phyloP scores from a whole-genome alignment of 2,329 filamentous ascomycete species.

The Thermochaetoides dissita region DNA sequence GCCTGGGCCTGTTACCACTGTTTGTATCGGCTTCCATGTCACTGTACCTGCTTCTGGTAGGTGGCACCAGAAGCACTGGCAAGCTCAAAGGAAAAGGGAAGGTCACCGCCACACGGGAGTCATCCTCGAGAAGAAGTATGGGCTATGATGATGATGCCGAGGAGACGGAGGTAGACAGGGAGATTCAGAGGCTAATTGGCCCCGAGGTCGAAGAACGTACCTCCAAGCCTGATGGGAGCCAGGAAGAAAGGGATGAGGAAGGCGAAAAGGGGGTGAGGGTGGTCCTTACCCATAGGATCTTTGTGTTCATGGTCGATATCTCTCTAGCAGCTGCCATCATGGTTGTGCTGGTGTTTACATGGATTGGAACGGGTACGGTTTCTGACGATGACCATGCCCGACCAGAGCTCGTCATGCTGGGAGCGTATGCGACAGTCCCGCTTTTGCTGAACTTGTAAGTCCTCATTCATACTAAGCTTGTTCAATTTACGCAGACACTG shows the following conservation, averaged over 20 bases:
- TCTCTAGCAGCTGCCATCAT: slow-evolving; percentile 24
- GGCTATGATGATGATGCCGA: not conserved
- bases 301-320: slow-evolving; percentile 25
- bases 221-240: not conserved
- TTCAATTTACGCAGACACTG: not conserved
- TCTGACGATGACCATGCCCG: slow-evolving; percentile 9
- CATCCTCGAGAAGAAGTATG: too few relatives aligned
- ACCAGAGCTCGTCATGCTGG: slow-evolving; percentile 24
- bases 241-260: not conserved
- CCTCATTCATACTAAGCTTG: not conserved
- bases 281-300: slow-evolving; percentile 19
- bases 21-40: slow-evolving; percentile 21
- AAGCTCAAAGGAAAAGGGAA: not conserved
- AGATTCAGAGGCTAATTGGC: not conserved
- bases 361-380: slow-evolving; percentile 17
- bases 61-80: not conserved
- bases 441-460: slow-evolving; percentile 28
- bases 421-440: slow-evolving; percentile 29
- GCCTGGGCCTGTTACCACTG: slow-evolving; percentile 26
- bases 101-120: too few relatives aligned
- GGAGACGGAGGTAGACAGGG: not conserved
- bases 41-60: slow-evolving; percentile 16
- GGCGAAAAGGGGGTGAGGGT: slow-evolving; percentile 3
- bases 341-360: slow-evolving; percentile 28
- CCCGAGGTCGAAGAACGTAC: not conserved